Evolutionary conservation across 371 early-diverging fungal genomes (phyloP).

Genomic region (Mucor velutinosus): DNA sequence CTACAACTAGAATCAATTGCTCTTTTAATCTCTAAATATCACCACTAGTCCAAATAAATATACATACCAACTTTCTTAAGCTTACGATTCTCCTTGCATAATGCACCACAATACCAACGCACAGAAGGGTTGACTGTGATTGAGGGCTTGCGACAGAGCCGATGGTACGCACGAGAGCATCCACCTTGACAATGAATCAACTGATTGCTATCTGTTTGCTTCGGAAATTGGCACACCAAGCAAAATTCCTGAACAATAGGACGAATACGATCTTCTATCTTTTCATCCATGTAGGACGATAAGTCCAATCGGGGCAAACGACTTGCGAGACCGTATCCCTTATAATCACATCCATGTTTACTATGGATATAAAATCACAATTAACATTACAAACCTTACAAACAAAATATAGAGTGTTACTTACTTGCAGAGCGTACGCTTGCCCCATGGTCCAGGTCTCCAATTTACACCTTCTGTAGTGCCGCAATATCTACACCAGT

Average conservation of each 20-base stretch:
- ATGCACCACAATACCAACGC: constrained; percentile 69
- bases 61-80: constrained; percentile 54
- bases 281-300: constrained; percentile 66
- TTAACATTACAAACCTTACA: no score
- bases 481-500: constrained; percentile 81
- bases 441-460: constrained; percentile 80
- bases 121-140: constrained; percentile 46
- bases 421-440: constrained; percentile 75
- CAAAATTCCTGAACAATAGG: constrained; percentile 78
- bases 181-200: constrained; percentile 28
- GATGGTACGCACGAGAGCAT: constrained; percentile 73
- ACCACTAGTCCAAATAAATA: not conserved
- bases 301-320: constrained; percentile 79
- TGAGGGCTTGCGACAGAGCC: constrained; percentile 52
- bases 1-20: constrained; percentile 41
- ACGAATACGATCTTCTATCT: constrained; percentile 67
- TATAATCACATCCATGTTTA: constrained; percentile 90
- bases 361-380: constrained; percentile 17
- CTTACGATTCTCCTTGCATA: constrained; percentile 65
- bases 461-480: constrained; percentile 74
- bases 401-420: not conserved
- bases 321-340: constrained; percentile 86
- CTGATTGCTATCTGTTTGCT: constrained; percentile 27
- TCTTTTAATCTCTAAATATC: not conserved
- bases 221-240: constrained; percentile 27